phyloP scores from a whole-genome alignment of 805 yeast species.

The Ogataea ganodermae region DNA sequence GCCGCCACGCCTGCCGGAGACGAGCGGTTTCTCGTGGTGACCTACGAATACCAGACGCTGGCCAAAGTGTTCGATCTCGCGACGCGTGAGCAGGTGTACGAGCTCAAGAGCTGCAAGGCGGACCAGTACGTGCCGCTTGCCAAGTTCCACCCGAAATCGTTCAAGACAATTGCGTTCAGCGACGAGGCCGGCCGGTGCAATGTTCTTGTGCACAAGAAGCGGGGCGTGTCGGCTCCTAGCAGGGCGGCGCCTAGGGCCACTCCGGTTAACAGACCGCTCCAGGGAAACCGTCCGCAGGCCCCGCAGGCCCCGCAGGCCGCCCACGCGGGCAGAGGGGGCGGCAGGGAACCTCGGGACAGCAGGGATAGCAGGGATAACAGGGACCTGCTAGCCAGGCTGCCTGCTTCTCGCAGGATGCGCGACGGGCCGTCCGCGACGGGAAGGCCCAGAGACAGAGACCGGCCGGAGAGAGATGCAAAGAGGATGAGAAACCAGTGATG shows the following conservation, averaged over 20 bases:
- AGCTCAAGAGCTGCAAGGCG: constrained; percentile 30
- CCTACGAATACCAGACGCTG: constrained; percentile 42
- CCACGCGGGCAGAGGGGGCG: no score
- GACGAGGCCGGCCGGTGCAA: constrained; percentile 22
- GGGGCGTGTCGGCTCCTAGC: no score
- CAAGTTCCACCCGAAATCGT: constrained; percentile 23
- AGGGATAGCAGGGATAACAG: not conserved
- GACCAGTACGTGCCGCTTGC: constrained; percentile 18
- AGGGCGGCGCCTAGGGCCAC: no score
- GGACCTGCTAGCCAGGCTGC: not conserved
- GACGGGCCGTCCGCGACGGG: not conserved
- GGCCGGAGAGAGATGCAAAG: constrained; percentile 9
- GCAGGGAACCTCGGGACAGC: not conserved
- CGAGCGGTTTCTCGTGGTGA: constrained; percentile 41
- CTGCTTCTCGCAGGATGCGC: not conserved
- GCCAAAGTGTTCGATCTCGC: constrained; percentile 39
- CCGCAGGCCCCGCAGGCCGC: not conserved
- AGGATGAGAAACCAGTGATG: constrained; percentile 8
- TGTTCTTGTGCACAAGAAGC: constrained; percentile 17
- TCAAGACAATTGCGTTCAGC: constrained; percentile 20
- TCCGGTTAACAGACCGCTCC: not conserved
- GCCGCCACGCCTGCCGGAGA: constrained; percentile 31
- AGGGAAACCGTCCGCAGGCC: constrained; percentile 2
- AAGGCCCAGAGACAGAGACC: not conserved
- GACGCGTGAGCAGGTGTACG: constrained; percentile 27